Evolutionary conservation across 176 grass and related monocot species (phyloP).

Genomic region (Dendrocalamus sinicus): DNA sequence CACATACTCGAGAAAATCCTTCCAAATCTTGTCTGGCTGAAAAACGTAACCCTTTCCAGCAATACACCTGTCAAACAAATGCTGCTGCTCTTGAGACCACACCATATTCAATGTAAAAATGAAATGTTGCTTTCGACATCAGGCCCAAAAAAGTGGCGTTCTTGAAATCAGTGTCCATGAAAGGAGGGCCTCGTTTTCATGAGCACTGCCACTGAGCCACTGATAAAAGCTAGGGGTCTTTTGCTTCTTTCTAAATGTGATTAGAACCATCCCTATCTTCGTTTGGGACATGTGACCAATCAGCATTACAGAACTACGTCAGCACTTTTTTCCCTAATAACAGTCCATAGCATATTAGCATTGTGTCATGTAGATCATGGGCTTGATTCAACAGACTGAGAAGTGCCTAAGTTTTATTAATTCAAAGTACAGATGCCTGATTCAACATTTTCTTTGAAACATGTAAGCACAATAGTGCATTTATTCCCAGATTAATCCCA

Average conservation of each 20-base stretch:
- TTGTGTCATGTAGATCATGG: background rate
- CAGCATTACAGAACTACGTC: background rate
- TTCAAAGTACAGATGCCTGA: background rate
- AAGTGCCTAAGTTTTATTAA: background rate
- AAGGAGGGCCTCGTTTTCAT: background rate
- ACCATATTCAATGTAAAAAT: slow-evolving; percentile 19
- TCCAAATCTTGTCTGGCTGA: slow-evolving; percentile 88
- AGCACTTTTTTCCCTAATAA: background rate
- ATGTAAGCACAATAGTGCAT: background rate
- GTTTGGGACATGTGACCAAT: background rate
- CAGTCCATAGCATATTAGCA: background rate
- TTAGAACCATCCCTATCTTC: background rate
- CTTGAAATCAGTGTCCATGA: slow-evolving; percentile 1
- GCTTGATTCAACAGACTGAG: background rate
- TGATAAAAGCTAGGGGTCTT: background rate
- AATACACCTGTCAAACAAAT: slow-evolving; percentile 77
- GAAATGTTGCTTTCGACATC: background rate
- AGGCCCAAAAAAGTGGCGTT: background rate
- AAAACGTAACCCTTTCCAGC: slow-evolving; percentile 95
- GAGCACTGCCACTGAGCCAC: background rate
- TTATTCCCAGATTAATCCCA: background rate
- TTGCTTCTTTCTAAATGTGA: slow-evolving; percentile 17
- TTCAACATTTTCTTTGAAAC: slow-evolving; percentile 7
- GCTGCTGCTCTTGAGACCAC: background rate
- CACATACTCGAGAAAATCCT: slow-evolving; percentile 77